phyloP scores from a whole-genome alignment of 2,329 filamentous ascomycete genomes.

The Claviceps digitariae region DNA sequence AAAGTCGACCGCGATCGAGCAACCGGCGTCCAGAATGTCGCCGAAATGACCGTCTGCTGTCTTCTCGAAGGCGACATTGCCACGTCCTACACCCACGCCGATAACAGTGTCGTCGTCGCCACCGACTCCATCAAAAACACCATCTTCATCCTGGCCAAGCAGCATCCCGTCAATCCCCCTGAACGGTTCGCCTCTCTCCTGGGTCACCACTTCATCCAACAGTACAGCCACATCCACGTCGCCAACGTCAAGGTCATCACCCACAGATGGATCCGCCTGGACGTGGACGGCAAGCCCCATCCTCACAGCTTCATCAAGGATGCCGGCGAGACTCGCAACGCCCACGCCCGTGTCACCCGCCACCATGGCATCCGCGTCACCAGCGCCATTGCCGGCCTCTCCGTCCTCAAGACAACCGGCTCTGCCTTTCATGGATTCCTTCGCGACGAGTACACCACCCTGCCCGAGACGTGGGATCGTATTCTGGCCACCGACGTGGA shows the following conservation, averaged over 20 bases:
- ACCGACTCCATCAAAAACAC: conserved; percentile 99
- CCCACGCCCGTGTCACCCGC: conserved; percentile 57
- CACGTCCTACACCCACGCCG: conserved; percentile 74
- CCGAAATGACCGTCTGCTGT: conserved; percentile 89
- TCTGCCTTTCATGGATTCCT: conserved; percentile 94
- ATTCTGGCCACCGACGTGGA: conserved; percentile 92
- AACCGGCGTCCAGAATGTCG: conserved; percentile 69
- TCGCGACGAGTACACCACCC: conserved; percentile 82
- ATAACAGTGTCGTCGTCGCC: conserved; percentile 90
- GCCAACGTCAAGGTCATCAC: conserved; percentile 72
- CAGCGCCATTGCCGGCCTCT: conserved; percentile 66
- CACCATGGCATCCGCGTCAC: conserved; percentile 59
- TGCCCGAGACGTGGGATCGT: conserved; percentile 85
- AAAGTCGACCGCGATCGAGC: conserved; percentile 75
- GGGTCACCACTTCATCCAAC: conserved; percentile 76
- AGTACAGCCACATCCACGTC: conserved; percentile 74
- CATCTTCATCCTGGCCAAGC: conserved; percentile 87
- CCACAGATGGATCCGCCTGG: conserved; percentile 86
- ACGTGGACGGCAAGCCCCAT: conserved; percentile 75
- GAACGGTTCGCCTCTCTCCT: conserved; percentile 82
- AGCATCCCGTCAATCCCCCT: conserved; percentile 80
- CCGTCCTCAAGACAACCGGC: conserved; percentile 91
- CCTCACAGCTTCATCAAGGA: conserved; percentile 92
- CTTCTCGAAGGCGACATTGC: conserved; percentile 90
- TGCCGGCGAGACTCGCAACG: conserved; percentile 73